Evolutionary conservation across 805 yeast genomes (phyloP).

Genomic region (Sugiyamaella qingdaonensis): DNA sequence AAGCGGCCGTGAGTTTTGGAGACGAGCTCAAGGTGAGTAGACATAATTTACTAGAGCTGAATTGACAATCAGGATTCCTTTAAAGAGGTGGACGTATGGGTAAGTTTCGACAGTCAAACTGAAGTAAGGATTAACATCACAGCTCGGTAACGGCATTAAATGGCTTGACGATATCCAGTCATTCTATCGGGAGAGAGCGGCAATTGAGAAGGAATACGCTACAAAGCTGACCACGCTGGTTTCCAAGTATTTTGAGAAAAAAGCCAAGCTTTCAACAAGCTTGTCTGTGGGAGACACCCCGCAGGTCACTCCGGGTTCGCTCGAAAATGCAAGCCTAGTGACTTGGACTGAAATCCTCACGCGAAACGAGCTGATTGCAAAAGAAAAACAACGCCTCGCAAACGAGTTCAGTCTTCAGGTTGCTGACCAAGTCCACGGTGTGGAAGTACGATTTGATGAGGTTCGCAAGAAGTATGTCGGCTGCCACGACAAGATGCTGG

Average conservation of each 20-base stretch:
- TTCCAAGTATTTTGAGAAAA: conserved; percentile 66
- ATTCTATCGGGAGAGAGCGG: conserved; percentile 79
- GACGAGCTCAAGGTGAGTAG: conserved; percentile 30
- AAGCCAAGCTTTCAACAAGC: conserved; percentile 61
- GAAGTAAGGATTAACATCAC: neutral
- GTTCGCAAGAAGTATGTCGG: conserved; percentile 53
- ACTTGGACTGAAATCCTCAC: conserved; percentile 86
- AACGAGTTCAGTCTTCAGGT: conserved; percentile 57
- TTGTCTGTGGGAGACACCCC: conserved; percentile 91
- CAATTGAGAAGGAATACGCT: conserved; percentile 80
- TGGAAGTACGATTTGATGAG: conserved; percentile 50
- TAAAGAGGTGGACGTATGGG: conserved; percentile 77
- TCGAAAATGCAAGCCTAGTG: conserved; percentile 81
- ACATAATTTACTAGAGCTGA: neutral
- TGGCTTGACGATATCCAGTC: conserved; percentile 77
- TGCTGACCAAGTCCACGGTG: conserved; percentile 53
- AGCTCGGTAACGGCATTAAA: conserved; percentile 52
- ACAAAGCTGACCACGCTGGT: conserved; percentile 59
- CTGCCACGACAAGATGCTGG: conserved; percentile 55
- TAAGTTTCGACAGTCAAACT: conserved; percentile 25
- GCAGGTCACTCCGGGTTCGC: conserved; percentile 86
- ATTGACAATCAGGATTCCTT: conserved; percentile 58
- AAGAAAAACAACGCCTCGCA: conserved; percentile 57
- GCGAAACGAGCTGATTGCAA: conserved; percentile 76
- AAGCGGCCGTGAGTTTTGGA: conserved; percentile 27